Percentiles rank a stretch among this genome's conserved stretches.
Conservation (phyloP, 164 flowering plant species). For the Berberis vulgaris region DNA sequence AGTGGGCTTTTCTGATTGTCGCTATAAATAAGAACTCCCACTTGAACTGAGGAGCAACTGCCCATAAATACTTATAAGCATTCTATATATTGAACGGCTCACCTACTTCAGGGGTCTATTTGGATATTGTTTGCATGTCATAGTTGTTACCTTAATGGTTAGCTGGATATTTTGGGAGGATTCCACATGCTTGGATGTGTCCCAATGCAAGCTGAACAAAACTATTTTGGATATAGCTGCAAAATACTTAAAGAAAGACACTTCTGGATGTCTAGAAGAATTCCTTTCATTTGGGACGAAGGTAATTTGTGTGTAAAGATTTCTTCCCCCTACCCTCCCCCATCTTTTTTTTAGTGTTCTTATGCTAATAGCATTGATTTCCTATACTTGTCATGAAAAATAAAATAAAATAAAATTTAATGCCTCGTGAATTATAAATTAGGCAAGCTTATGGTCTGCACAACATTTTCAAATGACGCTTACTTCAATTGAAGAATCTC, state of each 20-base stretch:
- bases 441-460: slow-evolving; percentile 79
- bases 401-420: background rate
- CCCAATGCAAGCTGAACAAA: slow-evolving; percentile 69
- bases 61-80: background rate
- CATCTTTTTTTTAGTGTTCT: slow-evolving; percentile 1
- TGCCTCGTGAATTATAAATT: slow-evolving; percentile 8
- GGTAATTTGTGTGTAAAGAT: slow-evolving; percentile 25
- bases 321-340: background rate
- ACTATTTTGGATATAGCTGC: slow-evolving; percentile 47
- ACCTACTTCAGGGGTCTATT: background rate
- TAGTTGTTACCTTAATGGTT: slow-evolving; percentile 33
- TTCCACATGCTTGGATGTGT: slow-evolving; percentile 56
- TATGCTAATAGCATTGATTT: background rate
- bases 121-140: background rate
- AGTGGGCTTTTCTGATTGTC: too few species aligned
- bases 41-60: background rate
- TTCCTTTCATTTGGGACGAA: slow-evolving; percentile 54
- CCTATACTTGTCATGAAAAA: background rate
- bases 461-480: slow-evolving; percentile 74
- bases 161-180: slow-evolving; percentile 74
- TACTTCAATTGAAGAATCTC: slow-evolving; percentile 56
- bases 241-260: slow-evolving; percentile 35
- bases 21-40: too few species aligned
- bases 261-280: slow-evolving; percentile 29
- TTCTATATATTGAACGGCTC: background rate